Base-by-base conservation (phyloP, 2,329 filamentous ascomycete genomes). In the Chalara sp. region DNA sequence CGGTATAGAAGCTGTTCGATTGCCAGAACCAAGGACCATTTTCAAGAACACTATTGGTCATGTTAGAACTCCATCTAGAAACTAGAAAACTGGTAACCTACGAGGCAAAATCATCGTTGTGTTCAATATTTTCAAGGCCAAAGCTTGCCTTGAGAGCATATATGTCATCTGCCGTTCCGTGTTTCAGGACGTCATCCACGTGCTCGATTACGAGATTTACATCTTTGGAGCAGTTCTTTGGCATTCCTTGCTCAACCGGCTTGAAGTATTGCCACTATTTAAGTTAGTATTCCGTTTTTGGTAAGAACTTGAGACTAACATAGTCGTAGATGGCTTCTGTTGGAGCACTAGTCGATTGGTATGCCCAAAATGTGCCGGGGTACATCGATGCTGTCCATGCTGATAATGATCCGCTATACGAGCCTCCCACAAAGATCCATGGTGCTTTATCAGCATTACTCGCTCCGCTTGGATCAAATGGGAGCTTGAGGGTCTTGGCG, bases 21-120 rank as follows among this genome's bases (percentile, higher is more conserved):
- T 83, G 80, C 78, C 80, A 83, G 6, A 72, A 61, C 70, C 74
- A 81, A 0, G 79, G 79, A 1, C 78, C 80, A 45, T 75, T 74
- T 58, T 76, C 69, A 31, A 83, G 66, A 1, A 73, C 75, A 47
- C 71, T 72, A 49, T 47, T 41, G 31, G 35, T 10, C 32, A 6
- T 30, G 55, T 50, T 50, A 49, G 32, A 40, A 40, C 41, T 30
- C 11, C 13, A 37, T 42, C 40, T 32, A 33, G 46, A 43, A 29
- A 37, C 32, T 33, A 35, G 43, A 13, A 43, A 37, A n/a, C 31
- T 21, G 28, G n/a, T 13, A 7, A 58, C 56, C 12, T 54, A 62
- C 60, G 51, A 53, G 51, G 57, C 58, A 42, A 65, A 59, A 54
- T 66, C 64, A 48, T 75, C 73, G 10, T 71, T 57, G 43, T 71